Base-by-base conservation (phyloP, 2,329 filamentous ascomycete genomes). In the Achaetomium macrosporum region DNA sequence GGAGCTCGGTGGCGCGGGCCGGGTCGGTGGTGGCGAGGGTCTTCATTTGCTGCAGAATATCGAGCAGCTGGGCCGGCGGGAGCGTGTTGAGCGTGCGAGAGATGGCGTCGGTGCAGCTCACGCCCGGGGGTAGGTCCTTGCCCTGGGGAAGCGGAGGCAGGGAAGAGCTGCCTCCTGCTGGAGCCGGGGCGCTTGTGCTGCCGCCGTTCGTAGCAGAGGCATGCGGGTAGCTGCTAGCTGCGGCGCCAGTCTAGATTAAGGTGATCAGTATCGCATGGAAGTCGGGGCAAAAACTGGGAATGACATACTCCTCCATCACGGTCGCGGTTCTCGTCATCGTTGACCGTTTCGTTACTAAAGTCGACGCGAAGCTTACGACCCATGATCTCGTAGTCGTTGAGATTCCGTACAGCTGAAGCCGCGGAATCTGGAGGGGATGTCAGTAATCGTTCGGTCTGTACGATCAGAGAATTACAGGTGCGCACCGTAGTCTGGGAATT, bases 331-430 rank as follows among this genome's bases (percentile, higher is more conserved):
- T 87, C 83, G 56, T 85, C 84, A 57, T 80, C 79, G 42, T 83
- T 85, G 61, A 86, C 86, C 59, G 90, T 89, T 68, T 96, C 92
- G 69, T 96, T 95, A 54, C 89, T 93, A 71, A 95, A 99, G 71
- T 97, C 93, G 51, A 99, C 93, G 56, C 91, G 83, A 58, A 99
- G 79, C 70, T 95, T 95, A 64, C 93, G 83, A 51, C 90, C 90
- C 85, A 96, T 95, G 66, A 96, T 84, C 68, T 97, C 92, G 72
- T 90, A 85, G 69, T 96, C 90, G 73, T 97, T 96, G 48, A 97
- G 76, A 67, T 99, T 97, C 62, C 92, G 86, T 44, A 97, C 92
- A 2, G 93, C 93, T 2, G 90, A 95, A 36, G 92, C 90, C 31
- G 93, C 93, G 25, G 90, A 85, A 63, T 85, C 82, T 83, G 54